A percentile compares a stretch with the other conserved stretches of the same genome.
These are phyloP conservation scores for Plenodomus tracheiphilus DNA, from an alignment of 2,329 filamentous ascomycete species.

Conservation along the genomic window DNA sequence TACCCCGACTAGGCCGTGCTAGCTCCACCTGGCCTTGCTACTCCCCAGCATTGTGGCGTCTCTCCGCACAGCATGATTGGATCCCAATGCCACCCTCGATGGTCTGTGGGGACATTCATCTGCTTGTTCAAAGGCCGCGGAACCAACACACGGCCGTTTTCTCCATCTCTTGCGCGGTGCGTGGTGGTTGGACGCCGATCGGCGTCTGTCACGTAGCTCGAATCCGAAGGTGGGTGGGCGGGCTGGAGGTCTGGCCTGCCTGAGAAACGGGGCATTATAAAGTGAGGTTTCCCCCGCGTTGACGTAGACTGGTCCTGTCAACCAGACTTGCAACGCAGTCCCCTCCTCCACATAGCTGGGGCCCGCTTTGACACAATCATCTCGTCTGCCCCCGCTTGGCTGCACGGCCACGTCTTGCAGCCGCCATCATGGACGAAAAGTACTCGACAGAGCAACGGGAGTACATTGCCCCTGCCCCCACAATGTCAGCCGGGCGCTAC, in stretches of 20 bases:
- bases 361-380: no score
- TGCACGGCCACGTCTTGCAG: no score
- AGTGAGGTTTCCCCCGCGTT: no score
- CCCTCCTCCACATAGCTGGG: no score
- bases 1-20: neutral
- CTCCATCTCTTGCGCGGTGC: neutral
- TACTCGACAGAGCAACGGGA: constrained; percentile 17
- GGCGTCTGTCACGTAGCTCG: neutral
- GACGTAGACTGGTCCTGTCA: no score
- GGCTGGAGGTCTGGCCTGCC: no score
- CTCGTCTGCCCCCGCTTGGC: no score
- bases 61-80: constrained; percentile 5
- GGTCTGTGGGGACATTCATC: constrained; percentile 21
- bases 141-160: neutral
- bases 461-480: constrained; percentile 7
- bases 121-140: neutral
- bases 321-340: no score
- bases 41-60: neutral
- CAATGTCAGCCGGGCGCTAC: constrained; percentile 50
- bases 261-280: no score
- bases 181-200: neutral
- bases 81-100: no score
- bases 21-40: neutral
- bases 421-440: constrained; percentile 29
- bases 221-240: no score